Conservation (phyloP, 345 rosid genomes). For the Citrus reticulata region DNA sequence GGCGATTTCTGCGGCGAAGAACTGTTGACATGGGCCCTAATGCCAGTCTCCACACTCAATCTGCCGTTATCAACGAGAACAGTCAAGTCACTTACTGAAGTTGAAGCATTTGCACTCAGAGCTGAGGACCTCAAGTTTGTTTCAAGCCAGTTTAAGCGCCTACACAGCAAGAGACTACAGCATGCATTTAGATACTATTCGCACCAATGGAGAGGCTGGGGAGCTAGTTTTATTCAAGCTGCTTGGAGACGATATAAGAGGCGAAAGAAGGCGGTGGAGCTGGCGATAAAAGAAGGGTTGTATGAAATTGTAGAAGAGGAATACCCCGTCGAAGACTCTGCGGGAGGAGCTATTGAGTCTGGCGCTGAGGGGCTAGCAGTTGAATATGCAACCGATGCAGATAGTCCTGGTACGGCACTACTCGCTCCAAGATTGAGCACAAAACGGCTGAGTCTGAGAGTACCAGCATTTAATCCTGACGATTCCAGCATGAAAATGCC, state of each 20-base stretch:
- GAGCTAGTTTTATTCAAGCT: constrained; percentile 68
- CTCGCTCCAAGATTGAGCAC: constrained; percentile 70
- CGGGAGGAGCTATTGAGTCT: background rate
- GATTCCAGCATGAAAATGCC: constrained; percentile 72
- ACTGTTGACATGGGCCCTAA: constrained; percentile 76
- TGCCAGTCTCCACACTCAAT: constrained; percentile 44
- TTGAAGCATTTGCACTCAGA: constrained; percentile 75
- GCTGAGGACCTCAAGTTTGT: constrained; percentile 76
- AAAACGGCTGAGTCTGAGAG: constrained; percentile 39
- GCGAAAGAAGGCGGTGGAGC: constrained; percentile 61
- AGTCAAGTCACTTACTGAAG: constrained; percentile 54
- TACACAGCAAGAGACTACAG: constrained; percentile 83
- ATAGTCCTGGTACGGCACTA: constrained; percentile 50
- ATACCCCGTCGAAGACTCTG: background rate
- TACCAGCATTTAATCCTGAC: constrained; percentile 35
- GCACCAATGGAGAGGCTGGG: constrained; percentile 91
- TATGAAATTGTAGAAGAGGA: constrained; percentile 20
- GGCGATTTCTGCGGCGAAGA: constrained; percentile 95
- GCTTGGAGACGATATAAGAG: constrained; percentile 66
- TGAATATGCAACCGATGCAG: constrained; percentile 20
- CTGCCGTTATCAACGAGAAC: constrained; percentile 74
- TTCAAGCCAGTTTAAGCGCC: constrained; percentile 74
- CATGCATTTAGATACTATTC: constrained; percentile 94
- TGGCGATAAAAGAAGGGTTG: constrained; percentile 54
- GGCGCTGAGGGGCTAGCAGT: constrained; percentile 13